Percentiles rank a stretch among this genome's conserved stretches.
These are phyloP conservation scores for Podospora anserina DNA, from an alignment of 495 filamentous ascomycete species.

Conservation along the genomic window DNA sequence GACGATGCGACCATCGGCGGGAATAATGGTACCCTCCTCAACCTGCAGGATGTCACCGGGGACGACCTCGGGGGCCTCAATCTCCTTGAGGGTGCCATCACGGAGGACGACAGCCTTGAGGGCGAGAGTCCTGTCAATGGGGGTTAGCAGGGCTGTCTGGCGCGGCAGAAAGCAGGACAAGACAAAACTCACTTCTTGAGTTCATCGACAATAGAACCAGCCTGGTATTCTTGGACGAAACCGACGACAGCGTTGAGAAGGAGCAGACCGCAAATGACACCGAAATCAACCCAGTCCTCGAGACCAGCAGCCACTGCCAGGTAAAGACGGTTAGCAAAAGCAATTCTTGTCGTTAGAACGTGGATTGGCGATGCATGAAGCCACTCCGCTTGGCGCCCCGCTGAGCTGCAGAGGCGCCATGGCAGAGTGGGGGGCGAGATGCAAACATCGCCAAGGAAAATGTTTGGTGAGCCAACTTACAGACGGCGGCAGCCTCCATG, in stretches of 20 bases:
- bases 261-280: conserved; percentile 71
- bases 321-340: conserved; percentile 10
- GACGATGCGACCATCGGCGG: conserved; percentile 81
- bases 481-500: conserved; percentile 63
- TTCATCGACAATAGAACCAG: conserved; percentile 87
- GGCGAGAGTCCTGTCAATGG: conserved; percentile 58
- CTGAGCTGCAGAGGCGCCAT: neutral
- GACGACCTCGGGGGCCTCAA: conserved; percentile 76
- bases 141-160: conserved; percentile 16
- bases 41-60: conserved; percentile 86
- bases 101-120: conserved; percentile 82
- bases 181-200: conserved; percentile 60
- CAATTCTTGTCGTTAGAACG: neutral
- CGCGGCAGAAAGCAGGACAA: neutral
- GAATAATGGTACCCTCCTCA: conserved; percentile 88
- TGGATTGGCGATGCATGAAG: conserved; percentile 6
- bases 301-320: conserved; percentile 62
- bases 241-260: conserved; percentile 81
- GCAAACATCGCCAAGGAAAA: conserved; percentile 3
- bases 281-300: conserved; percentile 77
- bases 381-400: conserved; percentile 10
- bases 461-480: conserved; percentile 23
- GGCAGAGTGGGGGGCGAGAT: neutral
- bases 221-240: conserved; percentile 86
- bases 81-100: conserved; percentile 65